phyloP scores from a whole-genome alignment of 73 alveolate species.

The Diophrys sp. region DNA sequence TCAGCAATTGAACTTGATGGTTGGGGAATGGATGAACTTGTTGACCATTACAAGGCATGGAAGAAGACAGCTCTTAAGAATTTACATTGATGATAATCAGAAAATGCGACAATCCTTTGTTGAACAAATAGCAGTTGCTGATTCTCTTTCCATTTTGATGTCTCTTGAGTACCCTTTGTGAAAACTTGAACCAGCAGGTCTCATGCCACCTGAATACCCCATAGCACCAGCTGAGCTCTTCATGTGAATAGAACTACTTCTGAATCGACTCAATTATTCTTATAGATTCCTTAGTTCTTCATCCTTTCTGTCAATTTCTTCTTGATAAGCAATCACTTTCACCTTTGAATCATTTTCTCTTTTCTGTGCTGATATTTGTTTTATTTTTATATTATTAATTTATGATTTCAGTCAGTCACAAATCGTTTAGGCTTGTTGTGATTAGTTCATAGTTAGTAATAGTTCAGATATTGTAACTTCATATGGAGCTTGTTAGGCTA shows the following conservation, averaged over 20 bases:
- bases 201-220: not conserved
- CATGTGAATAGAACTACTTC: slow-evolving; percentile 11
- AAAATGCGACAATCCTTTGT: slow-evolving; percentile 35
- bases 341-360: slow-evolving; percentile 34
- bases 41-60: too few relatives aligned
- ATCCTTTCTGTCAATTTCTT: slow-evolving; percentile 37
- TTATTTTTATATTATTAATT: slow-evolving; percentile 8
- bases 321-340: slow-evolving; percentile 36
- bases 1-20: too few relatives aligned
- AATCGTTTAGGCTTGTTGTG: too few relatives aligned
- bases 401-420: too few relatives aligned
- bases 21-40: too few relatives aligned
- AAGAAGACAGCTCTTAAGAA: too few relatives aligned
- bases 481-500: too few relatives aligned
- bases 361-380: slow-evolving; percentile 5
- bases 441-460: too few relatives aligned
- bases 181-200: slow-evolving; percentile 14
- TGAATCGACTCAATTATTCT: slow-evolving; percentile 39
- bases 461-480: too few relatives aligned
- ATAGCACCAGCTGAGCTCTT: not conserved
- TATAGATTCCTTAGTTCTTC: slow-evolving; percentile 37
- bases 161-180: not conserved
- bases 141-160: slow-evolving; percentile 3
- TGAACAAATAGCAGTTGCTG: slow-evolving; percentile 24
- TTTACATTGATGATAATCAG: too few relatives aligned